Conservation (phyloP, 106 monocot species). For the Triglochin maritima region DNA sequence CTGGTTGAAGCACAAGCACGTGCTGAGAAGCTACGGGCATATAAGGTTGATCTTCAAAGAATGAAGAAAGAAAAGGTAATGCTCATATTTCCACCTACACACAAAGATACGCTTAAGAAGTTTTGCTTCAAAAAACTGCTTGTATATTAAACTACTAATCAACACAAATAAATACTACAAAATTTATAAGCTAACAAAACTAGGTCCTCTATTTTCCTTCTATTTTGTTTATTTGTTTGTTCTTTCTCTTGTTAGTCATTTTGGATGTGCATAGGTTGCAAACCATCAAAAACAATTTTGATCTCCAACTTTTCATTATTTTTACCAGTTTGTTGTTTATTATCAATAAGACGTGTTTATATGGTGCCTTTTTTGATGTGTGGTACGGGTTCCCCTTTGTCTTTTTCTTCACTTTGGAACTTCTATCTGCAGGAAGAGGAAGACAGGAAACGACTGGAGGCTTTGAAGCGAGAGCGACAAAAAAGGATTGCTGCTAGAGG, state of each 20-base stretch:
- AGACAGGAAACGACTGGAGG: slow-evolving; percentile 60
- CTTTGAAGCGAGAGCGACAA: slow-evolving; percentile 73
- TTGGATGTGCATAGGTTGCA: background rate
- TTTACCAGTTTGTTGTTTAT: background rate
- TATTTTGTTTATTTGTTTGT: background rate
- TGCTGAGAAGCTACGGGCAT: slow-evolving; percentile 76
- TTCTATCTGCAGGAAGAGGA: slow-evolving; percentile 64
- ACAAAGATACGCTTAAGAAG: too few relatives aligned
- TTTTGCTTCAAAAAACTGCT: too few relatives aligned
- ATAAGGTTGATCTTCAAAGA: slow-evolving; percentile 90
- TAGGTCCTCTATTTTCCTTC: background rate
- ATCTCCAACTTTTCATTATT: too few relatives aligned
- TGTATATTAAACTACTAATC: background rate
- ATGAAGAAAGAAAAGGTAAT: slow-evolving; percentile 74
- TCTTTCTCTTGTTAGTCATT: background rate
- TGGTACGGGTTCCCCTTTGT: too few relatives aligned
- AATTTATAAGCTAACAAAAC: background rate
- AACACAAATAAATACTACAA: background rate
- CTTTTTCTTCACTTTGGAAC: too few relatives aligned
- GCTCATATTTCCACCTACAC: background rate
- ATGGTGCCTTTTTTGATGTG: too few relatives aligned
- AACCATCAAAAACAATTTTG: background rate
- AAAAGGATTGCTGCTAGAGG: slow-evolving; percentile 83
- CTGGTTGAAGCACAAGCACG: slow-evolving; percentile 82
- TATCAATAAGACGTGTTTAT: too few relatives aligned